Evolutionary conservation across 2,329 filamentous ascomycete genomes (phyloP).

Genomic region (Aspergillus aculeatus): DNA sequence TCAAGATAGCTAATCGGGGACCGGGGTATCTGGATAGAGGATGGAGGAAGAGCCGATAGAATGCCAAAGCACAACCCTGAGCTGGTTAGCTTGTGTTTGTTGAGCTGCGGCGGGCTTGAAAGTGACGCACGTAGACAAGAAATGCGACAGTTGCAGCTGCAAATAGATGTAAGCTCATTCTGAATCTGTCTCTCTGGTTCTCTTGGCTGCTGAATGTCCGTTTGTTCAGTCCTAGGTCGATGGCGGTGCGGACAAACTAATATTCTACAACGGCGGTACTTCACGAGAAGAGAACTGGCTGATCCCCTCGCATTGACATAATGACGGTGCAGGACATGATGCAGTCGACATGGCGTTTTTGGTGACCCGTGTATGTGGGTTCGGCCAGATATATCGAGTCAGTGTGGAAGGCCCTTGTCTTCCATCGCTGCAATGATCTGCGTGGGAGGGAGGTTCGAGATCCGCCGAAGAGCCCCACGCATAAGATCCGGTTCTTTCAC

Average conservation of each 20-base stretch:
- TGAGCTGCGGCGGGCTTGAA: neutral
- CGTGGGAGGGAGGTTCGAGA: neutral
- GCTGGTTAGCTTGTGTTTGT: neutral
- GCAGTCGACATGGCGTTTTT: neutral
- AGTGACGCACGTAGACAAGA: neutral
- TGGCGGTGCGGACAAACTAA: neutral
- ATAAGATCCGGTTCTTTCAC: neutral
- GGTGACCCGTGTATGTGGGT: neutral
- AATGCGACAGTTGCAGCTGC: neutral
- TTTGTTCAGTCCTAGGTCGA: neutral
- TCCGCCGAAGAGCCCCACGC: neutral
- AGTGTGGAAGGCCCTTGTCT: neutral
- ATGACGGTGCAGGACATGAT: neutral
- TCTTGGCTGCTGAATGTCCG: neutral
- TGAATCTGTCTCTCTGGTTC: neutral
- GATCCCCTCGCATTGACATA: too few species aligned
- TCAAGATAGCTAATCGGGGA: conserved; percentile 1
- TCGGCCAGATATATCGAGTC: neutral
- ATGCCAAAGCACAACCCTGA: neutral
- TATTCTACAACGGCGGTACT: neutral
- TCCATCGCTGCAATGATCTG: neutral
- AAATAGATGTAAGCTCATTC: neutral
- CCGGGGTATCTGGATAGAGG: conserved; percentile 4
- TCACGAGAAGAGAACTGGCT: neutral
- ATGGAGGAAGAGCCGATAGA: conserved; percentile 2